Evolutionary conservation across 179 eudicot species (phyloP).

Genomic region (Silene vulgaris): DNA sequence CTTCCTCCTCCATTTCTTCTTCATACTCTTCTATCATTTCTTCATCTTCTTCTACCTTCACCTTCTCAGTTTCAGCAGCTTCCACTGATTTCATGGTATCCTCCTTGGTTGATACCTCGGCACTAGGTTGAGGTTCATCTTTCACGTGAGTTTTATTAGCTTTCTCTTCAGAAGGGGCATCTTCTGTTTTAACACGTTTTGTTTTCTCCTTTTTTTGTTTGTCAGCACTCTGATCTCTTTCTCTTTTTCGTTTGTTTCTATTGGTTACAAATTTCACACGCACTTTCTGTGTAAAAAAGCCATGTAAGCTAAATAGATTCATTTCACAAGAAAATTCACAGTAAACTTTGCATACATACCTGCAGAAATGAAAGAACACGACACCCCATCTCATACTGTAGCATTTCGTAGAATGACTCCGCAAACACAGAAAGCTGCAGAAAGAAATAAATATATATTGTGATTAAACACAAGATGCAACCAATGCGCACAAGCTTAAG

Average conservation of each 20-base stretch:
- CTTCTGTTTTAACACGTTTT: constrained; percentile 58
- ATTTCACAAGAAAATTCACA: constrained; percentile 14
- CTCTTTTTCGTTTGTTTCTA: constrained; percentile 72
- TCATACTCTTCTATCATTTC: constrained; percentile 55
- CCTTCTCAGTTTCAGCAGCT: constrained; percentile 17
- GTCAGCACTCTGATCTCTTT: constrained; percentile 52
- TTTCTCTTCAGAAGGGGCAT: constrained; percentile 30
- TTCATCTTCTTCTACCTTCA: constrained; percentile 29
- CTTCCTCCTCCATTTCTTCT: constrained; percentile 50
- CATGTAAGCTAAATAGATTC: constrained; percentile 1
- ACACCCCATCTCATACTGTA: constrained; percentile 84
- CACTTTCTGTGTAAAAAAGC: constrained; percentile 46
- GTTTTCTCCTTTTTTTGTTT: constrained; percentile 41
- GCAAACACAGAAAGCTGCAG: constrained; percentile 86
- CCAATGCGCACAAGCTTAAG: no score
- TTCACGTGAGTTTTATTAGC: constrained; percentile 37
- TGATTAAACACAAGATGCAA: not conserved
- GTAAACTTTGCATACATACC: constrained; percentile 37
- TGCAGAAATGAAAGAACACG: constrained; percentile 69
- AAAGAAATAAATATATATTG: not conserved
- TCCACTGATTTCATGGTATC: constrained; percentile 25
- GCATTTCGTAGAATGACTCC: constrained; percentile 89
- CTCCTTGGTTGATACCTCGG: constrained; percentile 32
- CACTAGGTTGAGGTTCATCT: constrained; percentile 36
- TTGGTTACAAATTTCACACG: constrained; percentile 56